A percentile compares a stretch with the other conserved stretches of the same genome.
phyloP scores from a whole-genome alignment of 768 basidiomycete genomes.

The Suillus brevipes region DNA sequence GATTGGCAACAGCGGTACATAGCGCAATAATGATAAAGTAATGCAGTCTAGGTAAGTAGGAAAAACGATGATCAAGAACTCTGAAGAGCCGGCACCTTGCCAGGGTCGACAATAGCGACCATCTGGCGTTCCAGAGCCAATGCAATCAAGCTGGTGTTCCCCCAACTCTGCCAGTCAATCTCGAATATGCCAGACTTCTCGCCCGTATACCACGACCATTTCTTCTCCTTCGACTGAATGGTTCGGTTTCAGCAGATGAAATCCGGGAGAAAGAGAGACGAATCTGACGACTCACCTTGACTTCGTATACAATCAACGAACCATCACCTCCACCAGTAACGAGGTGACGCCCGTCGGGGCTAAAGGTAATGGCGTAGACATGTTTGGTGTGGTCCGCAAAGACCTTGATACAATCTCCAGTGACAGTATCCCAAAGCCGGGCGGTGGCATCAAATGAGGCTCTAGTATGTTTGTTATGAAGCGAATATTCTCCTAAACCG shows the following conservation, averaged over 20 bases:
- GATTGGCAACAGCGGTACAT: conserved; percentile 4
- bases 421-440: conserved; percentile 79
- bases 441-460: conserved; percentile 81
- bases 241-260: conserved; percentile 11
- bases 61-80: background rate
- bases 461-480: conserved; percentile 35
- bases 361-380: conserved; percentile 75
- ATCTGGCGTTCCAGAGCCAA: conserved; percentile 66
- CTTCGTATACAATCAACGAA: conserved; percentile 68
- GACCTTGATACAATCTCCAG: conserved; percentile 70
- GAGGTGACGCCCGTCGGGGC: conserved; percentile 69
- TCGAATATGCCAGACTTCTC: conserved; percentile 72
- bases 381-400: conserved; percentile 72
- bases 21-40: conserved; percentile 10
- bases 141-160: conserved; percentile 58
- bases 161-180: conserved; percentile 69
- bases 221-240: conserved; percentile 44
- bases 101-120: conserved; percentile 68
- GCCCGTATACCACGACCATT: conserved; percentile 67
- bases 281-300: conserved; percentile 47
- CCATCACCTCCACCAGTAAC: conserved; percentile 83
- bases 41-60: background rate
- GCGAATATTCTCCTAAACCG: background rate
- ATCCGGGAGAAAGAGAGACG: background rate
- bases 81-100: conserved; percentile 40